These are phyloP conservation scores for Phytopythium ostracodes DNA, from an alignment of 352 stramenopile species.

Conservation along the genomic window DNA sequence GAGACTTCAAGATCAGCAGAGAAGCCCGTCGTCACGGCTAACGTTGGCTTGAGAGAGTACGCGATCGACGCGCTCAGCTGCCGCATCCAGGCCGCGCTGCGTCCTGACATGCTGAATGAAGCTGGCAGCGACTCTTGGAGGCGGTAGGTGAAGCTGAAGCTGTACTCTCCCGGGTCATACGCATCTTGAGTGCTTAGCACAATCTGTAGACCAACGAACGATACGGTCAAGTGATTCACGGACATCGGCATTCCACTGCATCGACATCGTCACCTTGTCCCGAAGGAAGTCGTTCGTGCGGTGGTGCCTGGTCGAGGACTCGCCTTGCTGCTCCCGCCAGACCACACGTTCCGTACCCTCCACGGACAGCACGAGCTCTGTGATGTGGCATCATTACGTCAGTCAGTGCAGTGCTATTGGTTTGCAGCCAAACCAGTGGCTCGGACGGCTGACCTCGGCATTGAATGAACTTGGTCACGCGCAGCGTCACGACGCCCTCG, in stretches of 20 bases:
- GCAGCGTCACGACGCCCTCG: constrained; percentile 19
- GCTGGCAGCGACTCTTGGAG: constrained; percentile 41
- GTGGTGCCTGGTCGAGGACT: neutral
- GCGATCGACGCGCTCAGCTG: constrained; percentile 60
- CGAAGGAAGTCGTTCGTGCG: neutral
- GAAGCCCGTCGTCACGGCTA: constrained; percentile 65
- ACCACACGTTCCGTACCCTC: neutral
- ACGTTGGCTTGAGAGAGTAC: constrained; percentile 57
- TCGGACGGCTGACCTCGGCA: constrained; percentile 10
- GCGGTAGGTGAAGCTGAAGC: constrained; percentile 59
- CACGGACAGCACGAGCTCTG: constrained; percentile 2
- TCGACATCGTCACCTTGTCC: constrained; percentile 1
- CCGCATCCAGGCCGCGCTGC: constrained; percentile 20
- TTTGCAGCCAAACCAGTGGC: neutral
- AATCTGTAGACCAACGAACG: neutral
- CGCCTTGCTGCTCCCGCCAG: neutral
- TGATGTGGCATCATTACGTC: neutral
- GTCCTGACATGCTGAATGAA: constrained; percentile 31
- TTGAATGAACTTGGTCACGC: constrained; percentile 13
- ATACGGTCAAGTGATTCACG: too few relatives aligned
- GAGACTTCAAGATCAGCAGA: constrained; percentile 57
- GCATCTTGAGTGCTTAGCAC: neutral
- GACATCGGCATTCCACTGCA: too few relatives aligned
- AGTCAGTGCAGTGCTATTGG: too few relatives aligned
- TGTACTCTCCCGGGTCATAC: constrained; percentile 35